phyloP scores from a whole-genome alignment of 2,329 filamentous ascomycete genomes.

The Claviceps sp. region DNA sequence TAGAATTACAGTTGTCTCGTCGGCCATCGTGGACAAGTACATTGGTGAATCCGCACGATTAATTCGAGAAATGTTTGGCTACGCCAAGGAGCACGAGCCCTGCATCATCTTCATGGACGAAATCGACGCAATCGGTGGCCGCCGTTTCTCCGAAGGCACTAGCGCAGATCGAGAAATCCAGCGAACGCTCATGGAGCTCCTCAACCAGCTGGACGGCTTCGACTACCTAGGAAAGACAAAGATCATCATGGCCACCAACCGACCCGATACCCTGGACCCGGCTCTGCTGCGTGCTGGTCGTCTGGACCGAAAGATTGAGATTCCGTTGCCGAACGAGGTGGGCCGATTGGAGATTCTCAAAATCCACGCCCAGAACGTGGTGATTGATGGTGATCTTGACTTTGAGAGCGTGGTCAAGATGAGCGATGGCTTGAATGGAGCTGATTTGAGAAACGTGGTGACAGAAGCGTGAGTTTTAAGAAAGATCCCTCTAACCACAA shows the following conservation, averaged over 20 bases:
- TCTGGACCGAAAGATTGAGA: slow-evolving; percentile 95
- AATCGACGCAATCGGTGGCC: slow-evolving; percentile 95
- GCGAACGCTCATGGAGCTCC: slow-evolving; percentile 92
- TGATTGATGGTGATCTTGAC: slow-evolving; percentile 88
- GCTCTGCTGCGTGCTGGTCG: slow-evolving; percentile 84
- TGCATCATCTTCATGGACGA: slow-evolving; percentile 99
- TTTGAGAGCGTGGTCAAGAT: slow-evolving; percentile 99
- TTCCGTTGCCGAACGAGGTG: slow-evolving; percentile 92
- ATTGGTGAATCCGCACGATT: slow-evolving; percentile 95
- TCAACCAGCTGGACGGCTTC: slow-evolving; percentile 97
- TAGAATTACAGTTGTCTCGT: slow-evolving; percentile 68
- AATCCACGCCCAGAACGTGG: slow-evolving; percentile 81
- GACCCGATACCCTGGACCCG: slow-evolving; percentile 90
- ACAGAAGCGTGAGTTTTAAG: slow-evolving; percentile 78
- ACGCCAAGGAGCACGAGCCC: slow-evolving; percentile 97
- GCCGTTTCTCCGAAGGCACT: slow-evolving; percentile 92
- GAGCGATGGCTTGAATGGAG: slow-evolving; percentile 95
- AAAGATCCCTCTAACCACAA: not conserved
- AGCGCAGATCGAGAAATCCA: slow-evolving; percentile 97
- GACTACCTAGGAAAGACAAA: slow-evolving; percentile 99
- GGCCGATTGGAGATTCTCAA: slow-evolving; percentile 94
- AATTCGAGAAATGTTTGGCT: slow-evolving; percentile 99
- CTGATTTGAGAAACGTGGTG: slow-evolving; percentile 92
- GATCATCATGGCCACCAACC: slow-evolving; percentile 99
- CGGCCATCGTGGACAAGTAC: slow-evolving; percentile 98